These are phyloP conservation scores for Arachnomyces sp. DNA, from an alignment of 2,329 filamentous ascomycete species.

Conservation along the genomic window DNA sequence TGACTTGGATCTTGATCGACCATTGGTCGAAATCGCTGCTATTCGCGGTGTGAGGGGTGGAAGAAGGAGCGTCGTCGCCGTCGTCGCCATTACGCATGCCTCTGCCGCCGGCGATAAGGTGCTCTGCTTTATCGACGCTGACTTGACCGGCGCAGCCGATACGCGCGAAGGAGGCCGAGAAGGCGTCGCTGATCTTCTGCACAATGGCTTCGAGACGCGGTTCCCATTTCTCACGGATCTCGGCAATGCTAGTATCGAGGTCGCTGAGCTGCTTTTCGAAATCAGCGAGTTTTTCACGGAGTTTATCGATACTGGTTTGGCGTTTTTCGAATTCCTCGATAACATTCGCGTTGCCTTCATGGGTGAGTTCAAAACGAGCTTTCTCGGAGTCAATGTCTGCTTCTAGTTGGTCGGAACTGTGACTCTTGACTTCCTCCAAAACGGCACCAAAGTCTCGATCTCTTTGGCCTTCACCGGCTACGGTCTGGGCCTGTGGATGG, in stretches of 20 bases:
- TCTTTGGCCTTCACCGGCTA: constrained; percentile 12
- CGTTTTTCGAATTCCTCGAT: constrained; percentile 72
- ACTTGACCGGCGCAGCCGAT: constrained; percentile 94
- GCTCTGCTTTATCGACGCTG: constrained; percentile 63
- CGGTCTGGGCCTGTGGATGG: constrained; percentile 21
- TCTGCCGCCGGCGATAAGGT: constrained; percentile 16
- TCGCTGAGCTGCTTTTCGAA: constrained; percentile 50
- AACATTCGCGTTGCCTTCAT: constrained; percentile 66
- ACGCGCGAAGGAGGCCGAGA: constrained; percentile 85
- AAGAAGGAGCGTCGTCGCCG: constrained; percentile 5
- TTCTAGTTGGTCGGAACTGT: constrained; percentile 58
- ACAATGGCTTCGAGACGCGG: constrained; percentile 72
- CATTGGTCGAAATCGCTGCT: constrained; percentile 84
- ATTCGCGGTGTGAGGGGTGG: constrained; percentile 28
- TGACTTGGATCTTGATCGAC: constrained; percentile 90
- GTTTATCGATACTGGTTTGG: constrained; percentile 59
- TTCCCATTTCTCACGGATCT: constrained; percentile 70
- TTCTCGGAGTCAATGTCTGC: constrained; percentile 66
- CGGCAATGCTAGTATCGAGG: constrained; percentile 52
- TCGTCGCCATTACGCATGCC: constrained; percentile 19
- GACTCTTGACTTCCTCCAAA: constrained; percentile 25
- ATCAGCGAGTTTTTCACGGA: constrained; percentile 53
- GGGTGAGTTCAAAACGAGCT: constrained; percentile 70
- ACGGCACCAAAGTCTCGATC: constrained; percentile 3
- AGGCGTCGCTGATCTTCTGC: constrained; percentile 76